A percentile compares a stretch with the other conserved stretches of the same genome.
phyloP scores from a whole-genome alignment of 2,329 filamentous ascomycete species.

The Clonostachys sp. region DNA sequence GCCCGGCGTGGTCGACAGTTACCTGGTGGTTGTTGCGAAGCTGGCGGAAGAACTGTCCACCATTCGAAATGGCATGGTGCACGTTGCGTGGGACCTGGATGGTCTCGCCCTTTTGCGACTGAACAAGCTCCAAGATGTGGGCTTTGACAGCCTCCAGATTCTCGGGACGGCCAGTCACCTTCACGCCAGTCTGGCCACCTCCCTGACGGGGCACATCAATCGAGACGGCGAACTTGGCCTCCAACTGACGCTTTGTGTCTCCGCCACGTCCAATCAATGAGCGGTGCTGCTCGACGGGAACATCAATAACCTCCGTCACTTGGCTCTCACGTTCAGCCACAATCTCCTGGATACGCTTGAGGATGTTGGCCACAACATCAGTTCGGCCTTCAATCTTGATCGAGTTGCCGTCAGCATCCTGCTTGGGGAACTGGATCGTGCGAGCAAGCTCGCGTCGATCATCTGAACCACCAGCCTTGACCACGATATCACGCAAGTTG shows the following conservation, averaged over 20 bases:
- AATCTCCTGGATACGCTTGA: conserved; percentile 74
- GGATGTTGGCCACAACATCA: conserved; percentile 83
- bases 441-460: conserved; percentile 80
- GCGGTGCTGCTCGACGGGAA: conserved; percentile 86
- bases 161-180: conserved; percentile 72
- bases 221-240: conserved; percentile 79
- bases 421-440: conserved; percentile 91
- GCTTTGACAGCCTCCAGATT: conserved; percentile 83
- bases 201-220: conserved; percentile 92
- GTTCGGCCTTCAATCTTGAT: conserved; percentile 87
- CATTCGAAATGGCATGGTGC: conserved; percentile 82
- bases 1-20: conserved; percentile 85
- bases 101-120: conserved; percentile 84
- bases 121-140: conserved; percentile 74
- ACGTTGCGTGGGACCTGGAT: conserved; percentile 77
- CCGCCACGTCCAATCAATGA: conserved; percentile 89
- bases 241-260: conserved; percentile 78
- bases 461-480: conserved; percentile 83
- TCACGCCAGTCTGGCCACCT: conserved; percentile 77
- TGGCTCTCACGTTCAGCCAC: conserved; percentile 82
- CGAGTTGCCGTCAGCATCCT: conserved; percentile 73
- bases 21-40: conserved; percentile 83
- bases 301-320: conserved; percentile 71
- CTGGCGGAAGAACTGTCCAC: conserved; percentile 89
- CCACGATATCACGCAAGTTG: conserved; percentile 81